Base-by-base conservation (phyloP, 768 basidiomycete species). In the Lentinula sp. region DNA sequence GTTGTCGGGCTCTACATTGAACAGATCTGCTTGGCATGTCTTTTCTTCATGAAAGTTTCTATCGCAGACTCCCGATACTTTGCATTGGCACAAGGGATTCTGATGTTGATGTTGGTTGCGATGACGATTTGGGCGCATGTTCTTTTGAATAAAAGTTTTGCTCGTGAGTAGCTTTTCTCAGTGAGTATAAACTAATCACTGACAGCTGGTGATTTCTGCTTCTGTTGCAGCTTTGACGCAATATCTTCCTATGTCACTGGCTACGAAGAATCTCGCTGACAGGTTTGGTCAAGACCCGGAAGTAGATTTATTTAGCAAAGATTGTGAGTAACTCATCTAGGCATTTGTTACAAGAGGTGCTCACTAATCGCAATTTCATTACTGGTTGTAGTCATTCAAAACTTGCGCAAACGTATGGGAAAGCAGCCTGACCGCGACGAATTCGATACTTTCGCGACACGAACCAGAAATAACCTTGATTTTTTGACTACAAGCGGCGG, bases 1-100 rank as follows among this genome's bases (percentile, higher is more conserved):
- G 74, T 89, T 66, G 83, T 86, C 33, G 88, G 87, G 0, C 76
- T 91, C 50, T 91, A 91, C 69, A 85, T 90, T 66, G 83, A 87
- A 66, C 83, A 89, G 66, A 72, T 88, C 35, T 85, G 83, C 64
- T 73, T 90, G 16, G 77, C 81, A 6, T 85, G 83, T 16, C 75
- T 90, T 9, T 87, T 90, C 75, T 89, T 91, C 79, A 72, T 91
- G 59, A 81, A 80, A 60, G 70, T 73, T 2, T 66, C 74, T 62
- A 63, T 74, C 28, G 71, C 77, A 9, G 68, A 71, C n/a, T 64
- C 61, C 15, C 39, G 62, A 4, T 49, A 62, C 23, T 59, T 73
- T 0, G 78, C 80, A 4, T 62, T 80, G 13, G 71, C 71, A 0
- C 74, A 81, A 63, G 83, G 77, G 2, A 76, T 76, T 8, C 70